A percentile compares a stretch with the other conserved stretches of the same genome.
phyloP scores from a whole-genome alignment of 768 basidiomycete species.

The Cystofilobasidium capitatum region DNA sequence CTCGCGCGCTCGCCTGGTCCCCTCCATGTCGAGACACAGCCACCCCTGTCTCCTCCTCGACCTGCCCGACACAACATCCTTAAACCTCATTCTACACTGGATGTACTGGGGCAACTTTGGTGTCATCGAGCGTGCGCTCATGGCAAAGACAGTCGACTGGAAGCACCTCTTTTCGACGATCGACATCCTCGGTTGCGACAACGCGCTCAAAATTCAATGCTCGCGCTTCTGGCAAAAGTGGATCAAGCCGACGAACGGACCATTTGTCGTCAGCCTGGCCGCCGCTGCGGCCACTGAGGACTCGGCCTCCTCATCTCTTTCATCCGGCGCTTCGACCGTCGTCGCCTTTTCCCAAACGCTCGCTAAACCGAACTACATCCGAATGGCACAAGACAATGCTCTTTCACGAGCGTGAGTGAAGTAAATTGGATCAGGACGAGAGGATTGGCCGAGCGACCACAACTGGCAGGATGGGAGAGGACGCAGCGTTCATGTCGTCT shows the following conservation, averaged over 20 bases:
- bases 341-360: background rate
- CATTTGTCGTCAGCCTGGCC: background rate
- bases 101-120: slow-evolving; percentile 15
- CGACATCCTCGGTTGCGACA: slow-evolving; percentile 20
- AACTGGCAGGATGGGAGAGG: background rate
- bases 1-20: slow-evolving; percentile 1
- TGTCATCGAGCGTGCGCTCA: slow-evolving; percentile 8
- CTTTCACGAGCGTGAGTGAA: background rate
- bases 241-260: background rate
- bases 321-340: background rate
- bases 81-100: slow-evolving; percentile 12
- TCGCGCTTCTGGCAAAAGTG: slow-evolving; percentile 4
- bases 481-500: background rate
- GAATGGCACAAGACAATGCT: background rate
- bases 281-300: background rate
- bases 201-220: slow-evolving; percentile 6
- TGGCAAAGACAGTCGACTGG: background rate
- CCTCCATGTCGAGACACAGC: background rate
- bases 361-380: background rate
- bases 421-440: background rate
- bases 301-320: background rate
- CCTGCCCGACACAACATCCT: slow-evolving; percentile 6
- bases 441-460: background rate
- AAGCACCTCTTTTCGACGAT: background rate
- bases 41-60: slow-evolving; percentile 12